Evolutionary conservation across 306 rosid genomes (phyloP).

Genomic region (Vigna angularis): DNA sequence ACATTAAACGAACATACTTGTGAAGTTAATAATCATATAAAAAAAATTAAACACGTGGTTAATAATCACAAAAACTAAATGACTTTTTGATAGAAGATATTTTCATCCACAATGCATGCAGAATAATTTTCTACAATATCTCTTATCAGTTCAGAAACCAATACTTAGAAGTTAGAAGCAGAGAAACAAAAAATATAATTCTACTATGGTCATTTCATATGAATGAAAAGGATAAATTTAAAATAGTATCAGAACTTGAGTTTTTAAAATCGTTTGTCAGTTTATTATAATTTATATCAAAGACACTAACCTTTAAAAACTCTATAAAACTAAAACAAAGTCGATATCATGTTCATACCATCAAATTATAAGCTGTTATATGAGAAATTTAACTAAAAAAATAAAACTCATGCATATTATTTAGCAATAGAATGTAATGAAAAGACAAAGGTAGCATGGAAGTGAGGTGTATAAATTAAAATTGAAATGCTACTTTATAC

Average conservation of each 20-base stretch:
- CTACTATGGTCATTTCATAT: not conserved
- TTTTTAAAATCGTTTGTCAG: not conserved
- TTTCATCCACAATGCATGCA: not conserved
- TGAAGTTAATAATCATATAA: not conserved
- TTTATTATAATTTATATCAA: not conserved
- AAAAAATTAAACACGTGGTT: not conserved
- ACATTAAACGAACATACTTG: conserved; percentile 4
- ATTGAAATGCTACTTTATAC: conserved; percentile 24
- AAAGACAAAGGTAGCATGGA: not conserved
- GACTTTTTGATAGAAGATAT: conserved; percentile 17
- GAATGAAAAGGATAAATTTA: conserved; percentile 13
- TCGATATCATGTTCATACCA: conserved; percentile 17
- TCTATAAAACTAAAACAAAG: not conserved
- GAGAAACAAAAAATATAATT: not conserved
- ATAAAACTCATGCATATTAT: conserved; percentile 27
- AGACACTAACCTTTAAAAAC: not conserved
- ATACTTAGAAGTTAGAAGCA: conserved; percentile 32
- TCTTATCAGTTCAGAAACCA: conserved; percentile 10
- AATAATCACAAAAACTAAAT: conserved; percentile 7
- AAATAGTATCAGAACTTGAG: conserved; percentile 14
- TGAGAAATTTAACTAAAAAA: not conserved
- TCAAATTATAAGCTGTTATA: not conserved
- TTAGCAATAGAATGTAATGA: conserved; percentile 19
- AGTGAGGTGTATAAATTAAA: conserved; percentile 12
- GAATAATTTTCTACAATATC: conserved; percentile 14